phyloP scores from a whole-genome alignment of 2,329 filamentous ascomycete genomes.

The Hypoxylon sp. region DNA sequence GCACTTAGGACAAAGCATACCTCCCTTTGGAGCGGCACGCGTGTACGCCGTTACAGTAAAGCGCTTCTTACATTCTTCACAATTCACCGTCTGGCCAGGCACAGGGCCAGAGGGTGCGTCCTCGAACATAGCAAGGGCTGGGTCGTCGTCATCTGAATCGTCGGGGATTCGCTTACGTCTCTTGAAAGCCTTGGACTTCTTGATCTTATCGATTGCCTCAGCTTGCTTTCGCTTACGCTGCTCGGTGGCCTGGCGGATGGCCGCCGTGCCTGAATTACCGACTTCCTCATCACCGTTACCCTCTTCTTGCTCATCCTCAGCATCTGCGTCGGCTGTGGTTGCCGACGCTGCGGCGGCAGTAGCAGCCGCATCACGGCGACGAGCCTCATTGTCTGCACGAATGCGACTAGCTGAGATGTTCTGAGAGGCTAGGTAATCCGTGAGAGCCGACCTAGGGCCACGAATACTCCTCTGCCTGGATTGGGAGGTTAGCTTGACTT shows the following conservation, averaged over 20 bases:
- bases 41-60: slow-evolving; percentile 96
- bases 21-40: slow-evolving; percentile 84
- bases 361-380: slow-evolving; percentile 34
- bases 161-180: slow-evolving; percentile 61
- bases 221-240: slow-evolving; percentile 66
- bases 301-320: slow-evolving; percentile 24
- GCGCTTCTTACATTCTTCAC: slow-evolving; percentile 85
- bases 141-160: slow-evolving; percentile 58
- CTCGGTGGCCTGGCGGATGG: slow-evolving; percentile 31
- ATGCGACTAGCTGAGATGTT: slow-evolving; percentile 52
- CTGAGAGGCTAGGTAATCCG: slow-evolving; percentile 52
- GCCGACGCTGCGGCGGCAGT: slow-evolving; percentile 19
- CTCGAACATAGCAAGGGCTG: slow-evolving; percentile 65
- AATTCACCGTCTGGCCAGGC: slow-evolving; percentile 92
- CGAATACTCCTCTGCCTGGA: slow-evolving; percentile 47
- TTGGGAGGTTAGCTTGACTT: slow-evolving; percentile 12
- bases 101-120: slow-evolving; percentile 64
- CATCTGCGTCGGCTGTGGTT: slow-evolving; percentile 3
- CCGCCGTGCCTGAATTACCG: slow-evolving; percentile 18
- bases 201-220: slow-evolving; percentile 72
- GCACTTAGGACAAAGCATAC: slow-evolving; percentile 87
- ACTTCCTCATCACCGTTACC: slow-evolving; percentile 36
- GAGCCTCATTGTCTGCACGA: slow-evolving; percentile 43
- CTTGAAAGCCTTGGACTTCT: slow-evolving; percentile 71
- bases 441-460: slow-evolving; percentile 53